Conservation (phyloP, 2,329 filamentous ascomycete genomes). For the Epichloe baconii region DNA sequence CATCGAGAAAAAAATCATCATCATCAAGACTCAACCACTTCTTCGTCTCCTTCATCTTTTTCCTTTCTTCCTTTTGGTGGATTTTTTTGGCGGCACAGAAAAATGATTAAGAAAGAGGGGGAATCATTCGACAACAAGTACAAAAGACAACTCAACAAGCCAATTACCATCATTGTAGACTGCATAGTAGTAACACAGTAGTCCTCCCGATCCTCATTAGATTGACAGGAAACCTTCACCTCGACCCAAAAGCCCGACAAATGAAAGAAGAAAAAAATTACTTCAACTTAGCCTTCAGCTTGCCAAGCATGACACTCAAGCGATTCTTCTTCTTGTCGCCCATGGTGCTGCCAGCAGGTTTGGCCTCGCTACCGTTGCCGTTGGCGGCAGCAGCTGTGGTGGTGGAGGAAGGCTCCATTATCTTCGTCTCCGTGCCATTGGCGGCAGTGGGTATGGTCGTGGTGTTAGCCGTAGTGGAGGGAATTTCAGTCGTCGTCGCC, state of each 20-base stretch:
- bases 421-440: slow-evolving; percentile 12
- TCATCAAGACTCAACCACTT: background rate
- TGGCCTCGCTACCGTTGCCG: slow-evolving; percentile 4
- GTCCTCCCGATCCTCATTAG: slow-evolving; percentile 5
- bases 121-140: slow-evolving; percentile 26
- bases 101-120: slow-evolving; percentile 12
- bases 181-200: slow-evolving; percentile 7
- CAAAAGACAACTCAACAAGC: slow-evolving; percentile 21
- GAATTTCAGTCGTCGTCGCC: slow-evolving; percentile 5
- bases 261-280: slow-evolving; percentile 6
- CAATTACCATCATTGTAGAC: slow-evolving; percentile 16
- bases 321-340: slow-evolving; percentile 57
- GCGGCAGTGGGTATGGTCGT: slow-evolving; percentile 9
- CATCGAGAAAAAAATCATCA: no score
- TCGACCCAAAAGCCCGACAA: slow-evolving; percentile 10
- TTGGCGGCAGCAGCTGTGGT: background rate
- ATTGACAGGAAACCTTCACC: background rate
- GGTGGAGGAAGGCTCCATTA: slow-evolving; percentile 6
- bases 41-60: background rate
- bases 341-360: slow-evolving; percentile 17
- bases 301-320: slow-evolving; percentile 48
- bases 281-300: slow-evolving; percentile 36
- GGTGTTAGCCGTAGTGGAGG: slow-evolving; percentile 7
- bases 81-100: background rate
- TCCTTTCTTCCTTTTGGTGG: background rate